A percentile compares a stretch with the other conserved stretches of the same genome.
phyloP scores from a whole-genome alignment of 352 stramenopile genomes.

The Phytophthora europaea region DNA sequence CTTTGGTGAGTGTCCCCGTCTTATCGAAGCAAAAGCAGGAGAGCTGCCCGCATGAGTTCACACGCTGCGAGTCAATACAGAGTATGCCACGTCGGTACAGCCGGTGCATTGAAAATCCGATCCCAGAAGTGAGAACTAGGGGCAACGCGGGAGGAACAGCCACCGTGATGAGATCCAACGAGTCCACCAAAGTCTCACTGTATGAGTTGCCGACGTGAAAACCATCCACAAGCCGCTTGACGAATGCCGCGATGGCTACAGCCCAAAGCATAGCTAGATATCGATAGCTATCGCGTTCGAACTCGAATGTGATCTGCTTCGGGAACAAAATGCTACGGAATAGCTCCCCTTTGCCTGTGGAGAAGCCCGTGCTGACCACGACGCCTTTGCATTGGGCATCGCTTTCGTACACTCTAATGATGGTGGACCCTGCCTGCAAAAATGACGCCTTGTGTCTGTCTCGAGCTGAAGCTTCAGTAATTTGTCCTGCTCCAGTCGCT shows the following conservation, averaged over 20 bases:
- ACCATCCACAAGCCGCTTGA: conserved; percentile 51
- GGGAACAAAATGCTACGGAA: conserved; percentile 76
- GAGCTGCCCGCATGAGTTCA: conserved; percentile 63
- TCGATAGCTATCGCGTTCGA: conserved; percentile 76
- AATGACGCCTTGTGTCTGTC: conserved; percentile 42
- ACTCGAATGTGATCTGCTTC: conserved; percentile 61
- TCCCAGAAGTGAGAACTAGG: conserved; percentile 63
- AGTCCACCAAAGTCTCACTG: conserved; percentile 49
- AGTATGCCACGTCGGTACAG: conserved; percentile 54
- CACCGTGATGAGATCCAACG: conserved; percentile 75
- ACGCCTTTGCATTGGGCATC: conserved; percentile 40
- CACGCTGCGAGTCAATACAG: conserved; percentile 69
- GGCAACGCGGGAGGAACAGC: conserved; percentile 66
- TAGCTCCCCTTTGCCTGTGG: conserved; percentile 69
- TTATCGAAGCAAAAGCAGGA: conserved; percentile 75
- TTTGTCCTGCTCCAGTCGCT: conserved; percentile 7
- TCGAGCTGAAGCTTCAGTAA: conserved; percentile 44
- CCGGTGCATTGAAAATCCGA: conserved; percentile 60
- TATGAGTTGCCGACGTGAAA: conserved; percentile 29
- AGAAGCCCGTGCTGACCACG: conserved; percentile 68
- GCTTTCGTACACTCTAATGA: conserved; percentile 27
- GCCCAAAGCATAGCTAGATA: conserved; percentile 56
- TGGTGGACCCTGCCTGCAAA: conserved; percentile 45
- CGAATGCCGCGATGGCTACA: conserved; percentile 61
- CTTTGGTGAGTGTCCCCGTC: conserved; percentile 63